phyloP scores from a whole-genome alignment of 2,329 filamentous ascomycete genomes.

The Kalmusia sp. region DNA sequence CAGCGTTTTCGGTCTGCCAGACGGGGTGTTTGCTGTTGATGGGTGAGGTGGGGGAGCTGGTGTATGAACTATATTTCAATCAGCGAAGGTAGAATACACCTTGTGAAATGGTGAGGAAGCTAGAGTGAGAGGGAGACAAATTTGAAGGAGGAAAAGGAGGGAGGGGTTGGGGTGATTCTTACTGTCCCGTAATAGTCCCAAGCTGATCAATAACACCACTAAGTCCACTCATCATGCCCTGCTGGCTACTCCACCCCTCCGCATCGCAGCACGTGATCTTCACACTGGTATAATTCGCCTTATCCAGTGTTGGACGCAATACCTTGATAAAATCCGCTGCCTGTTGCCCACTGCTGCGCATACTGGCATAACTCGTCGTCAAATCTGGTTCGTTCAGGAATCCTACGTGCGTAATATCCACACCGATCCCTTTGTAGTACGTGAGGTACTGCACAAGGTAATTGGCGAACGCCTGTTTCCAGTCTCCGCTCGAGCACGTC shows the following conservation, averaged over 20 bases:
- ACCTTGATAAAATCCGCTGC: constrained; percentile 60
- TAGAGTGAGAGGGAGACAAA: background rate
- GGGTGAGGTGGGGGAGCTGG: constrained; percentile 23
- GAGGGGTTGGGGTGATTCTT: constrained; percentile 6
- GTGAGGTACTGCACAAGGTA: constrained; percentile 57
- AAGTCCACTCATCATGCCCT: constrained; percentile 28
- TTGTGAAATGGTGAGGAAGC: too few species aligned
- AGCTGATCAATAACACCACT: constrained; percentile 23
- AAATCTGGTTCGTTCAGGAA: constrained; percentile 57
- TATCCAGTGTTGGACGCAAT: constrained; percentile 49
- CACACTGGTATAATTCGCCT: constrained; percentile 42
- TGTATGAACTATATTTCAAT: constrained; percentile 22
- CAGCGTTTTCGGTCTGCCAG: constrained; percentile 62
- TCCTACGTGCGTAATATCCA: constrained; percentile 51
- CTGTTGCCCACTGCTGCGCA: constrained; percentile 56
- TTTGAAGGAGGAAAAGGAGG: background rate
- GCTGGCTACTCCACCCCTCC: constrained; percentile 49
- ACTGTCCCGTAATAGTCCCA: constrained; percentile 35
- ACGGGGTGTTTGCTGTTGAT: constrained; percentile 50
- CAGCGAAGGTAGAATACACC: too few species aligned
- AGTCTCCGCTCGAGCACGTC: constrained; percentile 53
- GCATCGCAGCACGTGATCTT: constrained; percentile 55
- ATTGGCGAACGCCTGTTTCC: constrained; percentile 58
- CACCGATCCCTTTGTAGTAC: constrained; percentile 51
- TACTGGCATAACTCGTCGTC: constrained; percentile 41